These are phyloP conservation scores for Pseudogymnoascus sp. DNA, from an alignment of 2,329 filamentous ascomycete genomes.

Conservation along the genomic window DNA sequence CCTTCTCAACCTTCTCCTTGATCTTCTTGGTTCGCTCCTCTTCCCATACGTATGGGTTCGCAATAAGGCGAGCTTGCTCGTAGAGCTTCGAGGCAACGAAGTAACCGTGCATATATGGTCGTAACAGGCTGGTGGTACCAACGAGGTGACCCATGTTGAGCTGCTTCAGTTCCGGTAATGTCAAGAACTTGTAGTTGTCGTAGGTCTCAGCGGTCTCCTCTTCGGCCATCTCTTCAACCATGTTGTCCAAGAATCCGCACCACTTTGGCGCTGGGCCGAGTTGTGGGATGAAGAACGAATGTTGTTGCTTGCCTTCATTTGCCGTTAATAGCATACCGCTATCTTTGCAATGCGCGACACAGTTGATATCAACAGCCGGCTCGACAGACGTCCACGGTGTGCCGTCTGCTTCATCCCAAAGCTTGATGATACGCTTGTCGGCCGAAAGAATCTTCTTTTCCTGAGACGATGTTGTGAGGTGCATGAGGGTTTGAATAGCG, in stretches of 20 bases:
- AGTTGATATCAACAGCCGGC: conserved; percentile 88
- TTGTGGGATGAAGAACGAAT: conserved; percentile 91
- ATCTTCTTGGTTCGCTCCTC: conserved; percentile 86
- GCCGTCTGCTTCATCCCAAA: conserved; percentile 81
- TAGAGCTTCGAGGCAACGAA: conserved; percentile 94
- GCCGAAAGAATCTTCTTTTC: conserved; percentile 85
- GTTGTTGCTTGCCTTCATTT: conserved; percentile 92
- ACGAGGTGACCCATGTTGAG: conserved; percentile 84
- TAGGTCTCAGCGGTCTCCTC: conserved; percentile 73
- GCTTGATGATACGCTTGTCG: conserved; percentile 93
- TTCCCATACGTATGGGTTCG: conserved; percentile 89
- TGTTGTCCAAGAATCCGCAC: conserved; percentile 94
- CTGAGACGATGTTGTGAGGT: conserved; percentile 63
- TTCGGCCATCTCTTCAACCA: conserved; percentile 98
- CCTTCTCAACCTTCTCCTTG: conserved; percentile 92
- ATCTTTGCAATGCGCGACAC: conserved; percentile 85
- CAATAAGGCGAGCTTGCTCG: conserved; percentile 86
- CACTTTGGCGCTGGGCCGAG: conserved; percentile 88
- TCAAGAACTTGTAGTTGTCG: conserved; percentile 99
- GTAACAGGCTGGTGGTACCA: conserved; percentile 78
- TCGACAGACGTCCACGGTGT: conserved; percentile 93
- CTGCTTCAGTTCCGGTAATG: conserved; percentile 72
- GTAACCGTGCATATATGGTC: conserved; percentile 98
- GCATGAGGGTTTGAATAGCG: conserved; percentile 75
- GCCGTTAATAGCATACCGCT: conserved; percentile 94